phyloP scores from a whole-genome alignment of 768 basidiomycete species.

The Boletellus sp. region DNA sequence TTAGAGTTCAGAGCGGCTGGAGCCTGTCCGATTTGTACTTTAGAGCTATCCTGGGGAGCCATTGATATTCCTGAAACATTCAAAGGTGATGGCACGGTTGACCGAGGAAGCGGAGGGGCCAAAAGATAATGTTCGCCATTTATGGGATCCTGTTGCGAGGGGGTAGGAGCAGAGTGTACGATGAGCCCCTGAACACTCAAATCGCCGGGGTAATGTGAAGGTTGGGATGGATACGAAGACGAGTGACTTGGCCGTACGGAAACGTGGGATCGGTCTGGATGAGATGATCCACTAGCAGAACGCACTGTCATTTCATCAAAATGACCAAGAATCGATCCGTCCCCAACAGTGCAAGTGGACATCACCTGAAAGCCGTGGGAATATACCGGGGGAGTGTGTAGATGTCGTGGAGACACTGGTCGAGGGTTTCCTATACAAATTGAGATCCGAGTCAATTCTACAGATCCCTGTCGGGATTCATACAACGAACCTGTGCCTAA shows the following conservation, averaged over 20 bases:
- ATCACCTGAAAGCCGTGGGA: slow-evolving; percentile 4
- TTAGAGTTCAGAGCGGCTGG: slow-evolving; percentile 6
- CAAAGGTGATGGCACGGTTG: not conserved
- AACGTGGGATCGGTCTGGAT: slow-evolving; percentile 1
- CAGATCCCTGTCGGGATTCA: slow-evolving; percentile 1
- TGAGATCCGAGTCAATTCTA: not conserved
- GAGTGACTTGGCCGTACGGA: not conserved
- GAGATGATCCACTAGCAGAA: not conserved
- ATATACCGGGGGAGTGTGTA: not conserved
- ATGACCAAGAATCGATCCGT: not conserved
- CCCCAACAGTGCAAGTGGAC: not conserved
- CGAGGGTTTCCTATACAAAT: slow-evolving; percentile 2
- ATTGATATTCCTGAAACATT: not conserved
- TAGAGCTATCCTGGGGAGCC: slow-evolving; percentile 2
- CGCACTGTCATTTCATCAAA: not conserved
- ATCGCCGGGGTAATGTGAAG: not conserved
- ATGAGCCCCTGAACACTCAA: not conserved
- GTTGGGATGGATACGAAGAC: not conserved
- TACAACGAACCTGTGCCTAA: slow-evolving; percentile 10
- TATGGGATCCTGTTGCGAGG: not conserved
- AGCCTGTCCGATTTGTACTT: slow-evolving; percentile 3
- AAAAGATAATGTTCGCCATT: not conserved
- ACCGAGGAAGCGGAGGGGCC: not conserved
- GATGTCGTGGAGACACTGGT: slow-evolving; percentile 4
- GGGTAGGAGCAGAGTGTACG: not conserved